Conservation (phyloP, 805 yeast species). For the Ogataea parapolymorpha region DNA sequence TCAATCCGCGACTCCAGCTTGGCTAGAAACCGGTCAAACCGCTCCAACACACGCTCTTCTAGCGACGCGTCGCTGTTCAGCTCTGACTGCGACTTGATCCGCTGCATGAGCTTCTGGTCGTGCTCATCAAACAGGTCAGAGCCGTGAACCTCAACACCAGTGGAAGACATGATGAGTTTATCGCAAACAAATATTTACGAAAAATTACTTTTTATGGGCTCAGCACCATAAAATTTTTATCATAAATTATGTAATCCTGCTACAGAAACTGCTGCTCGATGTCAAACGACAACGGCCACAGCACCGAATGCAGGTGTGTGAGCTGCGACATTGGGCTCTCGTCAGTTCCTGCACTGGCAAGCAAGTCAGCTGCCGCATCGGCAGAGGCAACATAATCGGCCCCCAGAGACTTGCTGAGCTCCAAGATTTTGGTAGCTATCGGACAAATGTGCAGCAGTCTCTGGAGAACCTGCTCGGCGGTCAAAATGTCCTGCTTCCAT, state of each 20-base stretch:
- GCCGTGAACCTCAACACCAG: slow-evolving; percentile 1
- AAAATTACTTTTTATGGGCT: not conserved
- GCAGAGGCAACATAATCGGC: slow-evolving; percentile 5
- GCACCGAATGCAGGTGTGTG: slow-evolving; percentile 13
- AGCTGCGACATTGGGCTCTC: slow-evolving; percentile 15
- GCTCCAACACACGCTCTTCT: slow-evolving; percentile 28
- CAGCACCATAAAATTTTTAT: slow-evolving; percentile 13
- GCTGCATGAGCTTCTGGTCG: slow-evolving; percentile 17
- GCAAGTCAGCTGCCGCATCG: not conserved
- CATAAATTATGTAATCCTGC: slow-evolving; percentile 12
- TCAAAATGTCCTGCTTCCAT: slow-evolving; percentile 11
- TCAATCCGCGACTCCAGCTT: slow-evolving; percentile 30
- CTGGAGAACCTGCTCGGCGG: slow-evolving; percentile 6
- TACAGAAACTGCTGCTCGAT: slow-evolving; percentile 3
- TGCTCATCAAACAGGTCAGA: slow-evolving; percentile 10
- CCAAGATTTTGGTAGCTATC: slow-evolving; percentile 11
- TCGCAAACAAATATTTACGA: not conserved
- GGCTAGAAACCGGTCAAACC: slow-evolving; percentile 28
- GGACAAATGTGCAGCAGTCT: slow-evolving; percentile 12
- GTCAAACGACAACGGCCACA: slow-evolving; percentile 18
- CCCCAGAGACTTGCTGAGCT: slow-evolving; percentile 9
- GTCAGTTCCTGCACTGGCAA: slow-evolving; percentile 9
- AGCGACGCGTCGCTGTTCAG: slow-evolving; percentile 14
- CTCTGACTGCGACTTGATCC: slow-evolving; percentile 13
- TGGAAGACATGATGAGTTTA: slow-evolving; percentile 2